These are phyloP conservation scores for Cladosporium phlei DNA, from an alignment of 2,329 filamentous ascomycete genomes.

Conservation along the genomic window DNA sequence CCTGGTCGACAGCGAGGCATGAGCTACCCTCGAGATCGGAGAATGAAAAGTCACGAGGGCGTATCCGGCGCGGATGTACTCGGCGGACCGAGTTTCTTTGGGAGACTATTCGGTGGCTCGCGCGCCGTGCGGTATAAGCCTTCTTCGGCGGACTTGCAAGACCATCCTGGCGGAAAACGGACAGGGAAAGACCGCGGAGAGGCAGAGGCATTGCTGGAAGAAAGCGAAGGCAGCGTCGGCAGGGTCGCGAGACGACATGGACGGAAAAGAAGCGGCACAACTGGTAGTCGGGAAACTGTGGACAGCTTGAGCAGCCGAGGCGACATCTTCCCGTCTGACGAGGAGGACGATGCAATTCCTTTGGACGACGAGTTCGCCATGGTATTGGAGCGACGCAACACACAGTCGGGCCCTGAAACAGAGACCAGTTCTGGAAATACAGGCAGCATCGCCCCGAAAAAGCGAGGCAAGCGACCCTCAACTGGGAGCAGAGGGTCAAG, in stretches of 20 bases:
- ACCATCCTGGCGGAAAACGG: constrained; percentile 63
- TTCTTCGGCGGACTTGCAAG: constrained; percentile 82
- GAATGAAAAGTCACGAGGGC: constrained; percentile 55
- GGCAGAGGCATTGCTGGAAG: constrained; percentile 65
- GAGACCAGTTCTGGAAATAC: constrained; percentile 66
- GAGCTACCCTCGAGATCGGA: constrained; percentile 58
- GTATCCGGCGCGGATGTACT: constrained; percentile 51
- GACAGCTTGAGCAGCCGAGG: constrained; percentile 84
- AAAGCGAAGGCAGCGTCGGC: constrained; percentile 46
- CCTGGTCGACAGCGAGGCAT: constrained; percentile 64
- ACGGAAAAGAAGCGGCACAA: constrained; percentile 70
- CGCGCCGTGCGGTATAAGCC: constrained; percentile 79
- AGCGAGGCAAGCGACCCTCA: constrained; percentile 38
- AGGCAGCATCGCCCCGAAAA: constrained; percentile 17
- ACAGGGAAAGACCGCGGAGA: constrained; percentile 47
- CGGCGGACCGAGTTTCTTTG: constrained; percentile 72
- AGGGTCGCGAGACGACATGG: constrained; percentile 31
- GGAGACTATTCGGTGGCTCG: constrained; percentile 72
- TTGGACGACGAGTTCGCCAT: constrained; percentile 90
- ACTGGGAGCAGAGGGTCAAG: constrained; percentile 28
- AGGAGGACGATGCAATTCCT: constrained; percentile 81
- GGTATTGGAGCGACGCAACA: constrained; percentile 63
- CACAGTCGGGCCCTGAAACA: constrained; percentile 50
- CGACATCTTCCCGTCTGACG: constrained; percentile 86
- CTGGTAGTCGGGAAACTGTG: constrained; percentile 72